phyloP scores from a whole-genome alignment of 345 rosid species.

The Psidium friedrichsthalianum region DNA sequence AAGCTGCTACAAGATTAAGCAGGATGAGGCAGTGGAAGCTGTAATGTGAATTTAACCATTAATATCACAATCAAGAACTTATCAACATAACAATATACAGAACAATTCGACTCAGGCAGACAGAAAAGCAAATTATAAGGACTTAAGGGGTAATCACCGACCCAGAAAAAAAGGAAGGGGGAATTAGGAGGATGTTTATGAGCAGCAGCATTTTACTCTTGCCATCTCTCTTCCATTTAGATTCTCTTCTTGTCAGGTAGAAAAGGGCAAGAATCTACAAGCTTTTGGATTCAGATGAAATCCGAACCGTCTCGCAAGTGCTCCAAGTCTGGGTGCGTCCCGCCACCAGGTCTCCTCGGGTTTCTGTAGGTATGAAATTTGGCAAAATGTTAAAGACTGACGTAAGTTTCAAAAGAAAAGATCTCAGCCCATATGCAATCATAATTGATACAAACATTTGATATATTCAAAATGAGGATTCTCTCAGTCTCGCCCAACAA shows the following conservation, averaged over 20 bases:
- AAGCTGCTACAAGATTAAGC: background rate
- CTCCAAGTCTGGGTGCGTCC: constrained; percentile 70
- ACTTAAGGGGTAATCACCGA: background rate
- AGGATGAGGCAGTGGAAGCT: background rate
- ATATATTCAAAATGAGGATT: background rate
- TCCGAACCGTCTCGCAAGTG: constrained; percentile 45
- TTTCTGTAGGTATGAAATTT: constrained; percentile 20
- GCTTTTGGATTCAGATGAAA: constrained; percentile 18
- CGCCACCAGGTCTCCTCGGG: constrained; percentile 33
- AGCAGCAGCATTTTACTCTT: background rate
- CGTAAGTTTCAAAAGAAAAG: background rate
- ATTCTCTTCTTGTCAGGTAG: background rate
- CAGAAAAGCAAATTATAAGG: background rate
- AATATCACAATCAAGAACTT: background rate
- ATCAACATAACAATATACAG: background rate
- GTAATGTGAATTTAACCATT: background rate
- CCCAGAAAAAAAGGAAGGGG: background rate
- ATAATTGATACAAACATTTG: background rate
- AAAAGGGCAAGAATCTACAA: background rate
- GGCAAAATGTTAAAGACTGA: background rate
- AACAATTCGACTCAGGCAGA: background rate
- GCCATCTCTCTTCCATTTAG: background rate
- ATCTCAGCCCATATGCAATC: background rate
- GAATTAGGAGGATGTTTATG: background rate
- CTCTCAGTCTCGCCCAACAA: background rate